Evolutionary conservation across 2,329 filamentous ascomycete species (phyloP), one percentile per base, ranked within the genome.

Genomic region (Microdochium trichocladiopsis): DNA sequence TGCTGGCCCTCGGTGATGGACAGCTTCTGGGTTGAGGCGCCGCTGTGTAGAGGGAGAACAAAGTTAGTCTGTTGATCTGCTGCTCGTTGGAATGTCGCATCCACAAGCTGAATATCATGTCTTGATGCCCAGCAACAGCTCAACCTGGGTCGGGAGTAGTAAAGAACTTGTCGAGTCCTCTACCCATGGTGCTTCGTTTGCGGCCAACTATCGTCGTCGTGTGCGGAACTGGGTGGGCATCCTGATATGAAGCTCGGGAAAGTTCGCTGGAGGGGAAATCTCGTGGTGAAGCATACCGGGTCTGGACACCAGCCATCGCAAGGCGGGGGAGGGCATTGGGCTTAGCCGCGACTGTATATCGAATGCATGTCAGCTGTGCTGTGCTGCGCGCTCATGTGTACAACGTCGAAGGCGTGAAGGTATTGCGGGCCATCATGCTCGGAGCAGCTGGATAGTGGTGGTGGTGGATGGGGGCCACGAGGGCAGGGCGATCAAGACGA

Each of bases 21-120:
- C 62, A 87, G 61, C 65, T 79, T 78, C 61, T 82, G 70, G 52
- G 83, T 84, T 41, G 81, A 73, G 62, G 80, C 74, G 62, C 67
- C 63, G 60, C 78, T 79, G 73, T 63, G 69, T 71, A 56, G 33
- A 47, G 33, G 43, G 49, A 28, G 43, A 28, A 47, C 47, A 24
- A 47, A 53, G 37, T 47, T 16, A 25, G 14, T 22, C 25, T 16
- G 11, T 51, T 4, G 9, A 2, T 36, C 25, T 41, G 36, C 12
- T 16, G 2, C 24, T 25, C 10, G 43, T 53, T 37, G 28, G 28
- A 31, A 8, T 31, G 8, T 8, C 28, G 28, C 8, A 14, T 14
- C 14, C 28, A 8, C 28, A 8, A 31, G 28, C 28, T 31, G 28
- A 14, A 31, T 14, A 31, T 14, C 14, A 31, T 31, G 14, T 31